phyloP scores from a whole-genome alignment of 108 stramenopile species.

The Mediolabrus comicus region DNA sequence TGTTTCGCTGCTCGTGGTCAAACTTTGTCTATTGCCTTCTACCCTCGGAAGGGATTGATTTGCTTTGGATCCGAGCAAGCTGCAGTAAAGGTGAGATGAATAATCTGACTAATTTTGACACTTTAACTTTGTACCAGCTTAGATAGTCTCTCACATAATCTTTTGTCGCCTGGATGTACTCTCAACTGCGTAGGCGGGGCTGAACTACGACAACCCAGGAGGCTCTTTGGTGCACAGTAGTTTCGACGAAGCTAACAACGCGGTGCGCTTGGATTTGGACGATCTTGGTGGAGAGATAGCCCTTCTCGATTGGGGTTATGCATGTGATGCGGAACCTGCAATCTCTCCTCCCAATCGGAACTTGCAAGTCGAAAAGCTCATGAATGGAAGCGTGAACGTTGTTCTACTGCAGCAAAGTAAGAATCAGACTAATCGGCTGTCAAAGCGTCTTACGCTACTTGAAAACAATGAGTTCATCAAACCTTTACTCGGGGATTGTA shows the following conservation, averaged over 20 bases:
- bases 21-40: constrained; percentile 77
- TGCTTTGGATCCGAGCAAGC: constrained; percentile 85
- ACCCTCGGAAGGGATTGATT: constrained; percentile 73
- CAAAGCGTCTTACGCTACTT: constrained; percentile 35
- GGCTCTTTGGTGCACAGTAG: constrained; percentile 21
- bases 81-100: constrained; percentile 63
- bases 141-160: background rate
- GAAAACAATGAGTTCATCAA: constrained; percentile 54
- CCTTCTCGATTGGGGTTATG: constrained; percentile 46
- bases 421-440: constrained; percentile 12
- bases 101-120: no score
- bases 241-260: constrained; percentile 27
- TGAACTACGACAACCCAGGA: constrained; percentile 46
- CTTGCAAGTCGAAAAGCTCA: constrained; percentile 24
- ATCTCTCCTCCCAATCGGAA: constrained; percentile 46
- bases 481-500: constrained; percentile 28
- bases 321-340: constrained; percentile 23
- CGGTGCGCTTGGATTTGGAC: constrained; percentile 45
- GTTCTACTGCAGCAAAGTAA: constrained; percentile 41
- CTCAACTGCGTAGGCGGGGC: constrained; percentile 24
- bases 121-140: background rate
- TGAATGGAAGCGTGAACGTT: constrained; percentile 41
- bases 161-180: no score
- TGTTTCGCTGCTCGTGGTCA: constrained; percentile 82
- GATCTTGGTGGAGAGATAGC: constrained; percentile 50